phyloP scores from a whole-genome alignment of 2,329 filamentous ascomycete genomes.

The Colletotrichum australisinense region DNA sequence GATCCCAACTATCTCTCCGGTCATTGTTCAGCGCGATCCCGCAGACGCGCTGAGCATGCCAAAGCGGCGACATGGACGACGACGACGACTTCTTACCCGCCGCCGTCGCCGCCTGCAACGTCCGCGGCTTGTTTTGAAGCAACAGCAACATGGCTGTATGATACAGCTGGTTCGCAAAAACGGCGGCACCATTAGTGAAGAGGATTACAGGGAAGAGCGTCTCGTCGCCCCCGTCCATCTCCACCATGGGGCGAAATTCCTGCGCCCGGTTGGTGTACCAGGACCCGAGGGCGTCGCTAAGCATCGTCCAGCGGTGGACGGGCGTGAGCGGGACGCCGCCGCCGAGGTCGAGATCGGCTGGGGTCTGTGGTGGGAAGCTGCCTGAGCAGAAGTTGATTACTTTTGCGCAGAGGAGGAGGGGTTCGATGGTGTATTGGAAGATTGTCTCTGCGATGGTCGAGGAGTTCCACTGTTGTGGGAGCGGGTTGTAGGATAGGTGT shows the following conservation, averaged over 20 bases:
- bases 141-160: slow-evolving; percentile 66
- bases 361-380: slow-evolving; percentile 38
- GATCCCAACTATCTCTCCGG: slow-evolving; percentile 58
- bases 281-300: slow-evolving; percentile 44
- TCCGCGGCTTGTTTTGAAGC: slow-evolving; percentile 62
- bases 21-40: slow-evolving; percentile 61
- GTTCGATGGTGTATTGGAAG: slow-evolving; percentile 38
- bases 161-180: slow-evolving; percentile 67
- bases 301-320: slow-evolving; percentile 44
- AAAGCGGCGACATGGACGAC: slow-evolving; percentile 53
- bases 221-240: slow-evolving; percentile 43
- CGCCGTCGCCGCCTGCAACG: slow-evolving; percentile 45
- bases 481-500: slow-evolving; percentile 32
- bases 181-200: slow-evolving; percentile 50
- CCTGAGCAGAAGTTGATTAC: slow-evolving; percentile 47
- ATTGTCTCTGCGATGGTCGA: slow-evolving; percentile 36
- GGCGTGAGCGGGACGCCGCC: slow-evolving; percentile 34
- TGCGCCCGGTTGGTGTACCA: slow-evolving; percentile 48
- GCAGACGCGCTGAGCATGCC: slow-evolving; percentile 61
- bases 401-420: slow-evolving; percentile 46
- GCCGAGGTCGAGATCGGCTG: background rate
- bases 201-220: slow-evolving; percentile 49
- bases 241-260: slow-evolving; percentile 48
- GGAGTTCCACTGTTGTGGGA: slow-evolving; percentile 7
- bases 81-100: slow-evolving; percentile 41